Percentiles rank a stretch among this genome's conserved stretches.
Conservation (phyloP, 2,329 filamentous ascomycete species). For the Aspergillus transmontanensis region DNA sequence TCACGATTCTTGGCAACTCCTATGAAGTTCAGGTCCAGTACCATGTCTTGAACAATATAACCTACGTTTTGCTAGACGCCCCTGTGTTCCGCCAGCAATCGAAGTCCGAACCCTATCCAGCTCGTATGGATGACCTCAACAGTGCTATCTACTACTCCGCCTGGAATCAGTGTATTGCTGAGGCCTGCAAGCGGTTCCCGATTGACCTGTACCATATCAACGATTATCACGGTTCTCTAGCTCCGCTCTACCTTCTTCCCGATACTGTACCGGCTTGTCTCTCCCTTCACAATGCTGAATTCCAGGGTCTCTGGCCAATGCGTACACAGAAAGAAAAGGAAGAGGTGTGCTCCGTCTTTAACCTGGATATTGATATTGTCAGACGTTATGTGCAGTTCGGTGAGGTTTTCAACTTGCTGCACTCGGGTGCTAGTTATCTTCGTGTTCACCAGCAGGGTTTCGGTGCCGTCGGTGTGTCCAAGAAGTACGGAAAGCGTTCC, state of each 20-base stretch:
- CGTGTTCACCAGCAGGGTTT: conserved; percentile 69
- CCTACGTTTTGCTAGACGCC: conserved; percentile 67
- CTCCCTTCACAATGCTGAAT: conserved; percentile 70
- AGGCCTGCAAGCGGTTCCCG: conserved; percentile 63
- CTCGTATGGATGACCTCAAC: conserved; percentile 70
- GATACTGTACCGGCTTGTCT: conserved; percentile 63
- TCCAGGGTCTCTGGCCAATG: conserved; percentile 71
- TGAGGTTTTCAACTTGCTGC: conserved; percentile 69
- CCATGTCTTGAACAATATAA: conserved; percentile 66
- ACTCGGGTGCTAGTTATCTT: conserved; percentile 66
- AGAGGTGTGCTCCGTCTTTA: conserved; percentile 68
- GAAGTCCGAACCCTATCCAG: conserved; percentile 64
- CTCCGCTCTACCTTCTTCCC: conserved; percentile 66
- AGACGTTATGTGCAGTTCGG: conserved; percentile 67
- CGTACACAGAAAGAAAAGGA: conserved; percentile 61
- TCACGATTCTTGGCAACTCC: conserved; percentile 61
- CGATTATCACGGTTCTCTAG: conserved; percentile 65
- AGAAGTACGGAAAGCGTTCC: conserved; percentile 71
- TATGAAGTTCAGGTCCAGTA: conserved; percentile 68
- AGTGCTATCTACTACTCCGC: conserved; percentile 70
- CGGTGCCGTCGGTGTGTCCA: conserved; percentile 68
- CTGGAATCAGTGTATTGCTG: conserved; percentile 71
- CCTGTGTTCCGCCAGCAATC: conserved; percentile 68
- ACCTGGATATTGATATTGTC: conserved; percentile 60
- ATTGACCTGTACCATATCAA: conserved; percentile 69